These are phyloP conservation scores for Claviceps sp. DNA, from an alignment of 2,329 filamentous ascomycete species.

Conservation along the genomic window DNA sequence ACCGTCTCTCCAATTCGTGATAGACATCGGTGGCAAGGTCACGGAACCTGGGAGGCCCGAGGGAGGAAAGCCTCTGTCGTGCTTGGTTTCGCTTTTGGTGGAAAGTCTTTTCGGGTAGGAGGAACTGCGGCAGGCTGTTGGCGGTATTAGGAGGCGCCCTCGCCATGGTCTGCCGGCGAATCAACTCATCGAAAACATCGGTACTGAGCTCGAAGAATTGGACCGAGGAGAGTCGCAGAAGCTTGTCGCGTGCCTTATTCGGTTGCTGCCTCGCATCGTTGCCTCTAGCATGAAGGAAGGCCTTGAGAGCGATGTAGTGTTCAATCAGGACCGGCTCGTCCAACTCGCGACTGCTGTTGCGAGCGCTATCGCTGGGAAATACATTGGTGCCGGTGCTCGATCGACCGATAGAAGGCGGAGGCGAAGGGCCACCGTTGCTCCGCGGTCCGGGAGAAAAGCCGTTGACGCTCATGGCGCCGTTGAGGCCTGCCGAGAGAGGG, in stretches of 20 bases:
- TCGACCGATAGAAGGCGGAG: conserved; percentile 74
- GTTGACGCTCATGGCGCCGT: conserved; percentile 45
- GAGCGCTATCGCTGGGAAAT: conserved; percentile 55
- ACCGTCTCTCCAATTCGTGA: conserved; percentile 82
- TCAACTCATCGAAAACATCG: conserved; percentile 90
- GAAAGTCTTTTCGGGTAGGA: conserved; percentile 77
- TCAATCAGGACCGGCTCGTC: conserved; percentile 53
- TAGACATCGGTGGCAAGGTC: conserved; percentile 94
- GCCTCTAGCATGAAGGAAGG: conserved; percentile 64
- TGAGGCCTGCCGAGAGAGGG: conserved; percentile 52
- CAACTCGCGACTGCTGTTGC: conserved; percentile 45
- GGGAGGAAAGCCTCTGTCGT: conserved; percentile 83
- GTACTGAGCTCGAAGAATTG: conserved; percentile 97
- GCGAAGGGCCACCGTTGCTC: conserved; percentile 56
- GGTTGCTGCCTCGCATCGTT: conserved; percentile 61
- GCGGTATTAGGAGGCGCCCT: conserved; percentile 38
- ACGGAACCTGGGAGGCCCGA: conserved; percentile 75
- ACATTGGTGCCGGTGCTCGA: conserved; percentile 68
- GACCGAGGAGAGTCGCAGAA: conserved; percentile 74
- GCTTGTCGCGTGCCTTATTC: conserved; percentile 88
- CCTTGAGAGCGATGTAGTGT: conserved; percentile 69
- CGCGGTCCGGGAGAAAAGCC: conserved; percentile 42
- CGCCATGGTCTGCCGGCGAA: conserved; percentile 64
- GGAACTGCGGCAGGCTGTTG: conserved; percentile 50
- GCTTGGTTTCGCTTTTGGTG: conserved; percentile 97